Evolutionary conservation across 140 eudicot genomes (phyloP), one percentile per base, ranked within the genome.

Genomic region (Flaveria floridana): DNA sequence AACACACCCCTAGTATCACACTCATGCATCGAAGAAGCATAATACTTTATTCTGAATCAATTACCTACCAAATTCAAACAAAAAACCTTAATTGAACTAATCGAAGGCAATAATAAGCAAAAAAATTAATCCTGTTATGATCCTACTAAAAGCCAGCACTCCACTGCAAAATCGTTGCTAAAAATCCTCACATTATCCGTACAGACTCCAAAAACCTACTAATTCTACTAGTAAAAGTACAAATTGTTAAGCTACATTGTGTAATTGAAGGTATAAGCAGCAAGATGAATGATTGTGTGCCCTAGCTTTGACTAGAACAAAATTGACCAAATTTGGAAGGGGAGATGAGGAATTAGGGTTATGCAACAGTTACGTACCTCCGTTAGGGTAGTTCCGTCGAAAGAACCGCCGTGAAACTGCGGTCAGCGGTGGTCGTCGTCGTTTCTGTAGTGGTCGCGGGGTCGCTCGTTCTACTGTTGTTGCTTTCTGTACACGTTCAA

Each of bases 261-360:
- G 72, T 15, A 70, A 71, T 71, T 58, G 16, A 19, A 70, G 73
- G 15, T 7, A 5, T 1, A 34, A 30, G 14, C 20, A 57, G 46
- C 25, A 68, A 21, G 16, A 47, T 20, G 58, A 47, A 75, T 68
- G 57, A 74, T 25, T 55, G 65, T 16, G 79, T 58, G 84, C 84
- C 84, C 84, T 80, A 74, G 76, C 50, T 74, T 80, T 74, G 80
- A 80, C 76, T 59, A 53, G 67, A 25, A 34, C 41, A 59, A 70
- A 28, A 34, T 74, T 46, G 76, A 80, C 79, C 20, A n/a, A 20
- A 18, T 58, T 48, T 37, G 76, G 50, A 5, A 37, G 42, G 39
- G 51, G 18, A 11, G 20, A 8, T 34, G 68, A 15, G 55, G 25
- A 80, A 68, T 47, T 79, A 18, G 26, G 61, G 19, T 73, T 57